Evolutionary conservation across 78 protist genomes (phyloP), one percentile per base, ranked within the genome.

Genomic region (Bigelowiella natans): DNA sequence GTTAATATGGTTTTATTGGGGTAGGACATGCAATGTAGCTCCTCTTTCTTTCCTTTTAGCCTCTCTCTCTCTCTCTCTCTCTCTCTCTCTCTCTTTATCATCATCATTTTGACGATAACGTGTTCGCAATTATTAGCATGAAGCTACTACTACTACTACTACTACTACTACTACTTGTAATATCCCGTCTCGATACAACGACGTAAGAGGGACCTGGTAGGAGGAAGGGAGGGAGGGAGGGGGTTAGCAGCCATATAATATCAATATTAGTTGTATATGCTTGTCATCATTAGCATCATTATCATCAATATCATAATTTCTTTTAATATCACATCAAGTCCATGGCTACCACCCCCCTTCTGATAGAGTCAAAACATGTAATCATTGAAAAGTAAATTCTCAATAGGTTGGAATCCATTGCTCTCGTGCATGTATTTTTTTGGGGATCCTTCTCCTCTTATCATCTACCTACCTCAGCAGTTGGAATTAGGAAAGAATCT

Each of bases 181-280:
- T 28, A 86, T 86, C 29, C 39, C 89, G 0, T 30, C 63, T 29
- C 64, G 64, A 63, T 38, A 39, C 40, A 86, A 63, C 37, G 36
- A 38, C 2, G 89, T 86, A 63, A 86, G 2, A 38, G 89, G 89
- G 37, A 86, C 89, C 64, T n/a, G 86, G 11, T 3, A 31, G 82
- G n/a, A n/a, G n/a, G n/a, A n/a, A n/a, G n/a, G n/a, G n/a, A n/a
- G n/a, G n/a, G n/a, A n/a, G n/a, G n/a, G n/a, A n/a, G n/a, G n/a
- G n/a, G n/a, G n/a, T n/a, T n/a, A n/a, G n/a, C n/a, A n/a, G n/a
- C n/a, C n/a, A n/a, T n/a, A n/a, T n/a, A n/a, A n/a, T n/a, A n/a
- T n/a, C n/a, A n/a, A n/a, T n/a, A n/a, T n/a, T n/a, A 51, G 73
- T 51, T 51, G 18, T 51, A 51, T 51, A 18, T 51, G 7, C 73